Conservation (phyloP, 2,329 filamentous ascomycete genomes). For the Bertia moriformis region DNA sequence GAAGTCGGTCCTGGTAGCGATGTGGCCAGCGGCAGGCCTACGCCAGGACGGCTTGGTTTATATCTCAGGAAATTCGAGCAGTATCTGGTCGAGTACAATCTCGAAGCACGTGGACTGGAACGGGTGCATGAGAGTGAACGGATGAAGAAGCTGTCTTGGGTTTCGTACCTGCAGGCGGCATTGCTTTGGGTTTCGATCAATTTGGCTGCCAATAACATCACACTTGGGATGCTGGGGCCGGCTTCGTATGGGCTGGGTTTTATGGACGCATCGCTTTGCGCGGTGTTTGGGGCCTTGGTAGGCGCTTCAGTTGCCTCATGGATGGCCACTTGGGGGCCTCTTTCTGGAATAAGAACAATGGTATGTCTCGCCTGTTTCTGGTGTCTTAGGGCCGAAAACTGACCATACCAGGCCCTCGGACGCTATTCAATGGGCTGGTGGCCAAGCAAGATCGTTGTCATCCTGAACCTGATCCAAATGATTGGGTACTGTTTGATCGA, state of each 20-base stretch:
- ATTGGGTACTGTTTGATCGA: slow-evolving; percentile 43
- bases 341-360: slow-evolving; percentile 43
- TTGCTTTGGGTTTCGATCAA: slow-evolving; percentile 46
- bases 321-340: slow-evolving; percentile 41
- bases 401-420: slow-evolving; percentile 26
- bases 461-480: slow-evolving; percentile 43
- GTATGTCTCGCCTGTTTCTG: slow-evolving; percentile 9
- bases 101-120: slow-evolving; percentile 41
- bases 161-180: slow-evolving; percentile 36
- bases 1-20: too few species aligned
- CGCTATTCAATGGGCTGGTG: slow-evolving; percentile 47
- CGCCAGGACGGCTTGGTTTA: too few species aligned
- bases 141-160: slow-evolving; percentile 25
- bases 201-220: slow-evolving; percentile 43
- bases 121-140: slow-evolving; percentile 36
- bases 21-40: too few species aligned
- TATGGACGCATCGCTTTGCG: slow-evolving; percentile 33
- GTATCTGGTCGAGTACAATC: slow-evolving; percentile 22
- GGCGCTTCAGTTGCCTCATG: slow-evolving; percentile 37
- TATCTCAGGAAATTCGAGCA: slow-evolving; percentile 19
- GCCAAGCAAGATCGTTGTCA: slow-evolving; percentile 41
- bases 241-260: slow-evolving; percentile 39
- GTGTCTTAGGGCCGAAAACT: neutral
- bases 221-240: slow-evolving; percentile 43
- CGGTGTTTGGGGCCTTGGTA: slow-evolving; percentile 35